Percentiles rank a stretch among this genome's conserved stretches.
phyloP scores from a whole-genome alignment of 2,329 filamentous ascomycete genomes.

The Fusarium sp. region DNA sequence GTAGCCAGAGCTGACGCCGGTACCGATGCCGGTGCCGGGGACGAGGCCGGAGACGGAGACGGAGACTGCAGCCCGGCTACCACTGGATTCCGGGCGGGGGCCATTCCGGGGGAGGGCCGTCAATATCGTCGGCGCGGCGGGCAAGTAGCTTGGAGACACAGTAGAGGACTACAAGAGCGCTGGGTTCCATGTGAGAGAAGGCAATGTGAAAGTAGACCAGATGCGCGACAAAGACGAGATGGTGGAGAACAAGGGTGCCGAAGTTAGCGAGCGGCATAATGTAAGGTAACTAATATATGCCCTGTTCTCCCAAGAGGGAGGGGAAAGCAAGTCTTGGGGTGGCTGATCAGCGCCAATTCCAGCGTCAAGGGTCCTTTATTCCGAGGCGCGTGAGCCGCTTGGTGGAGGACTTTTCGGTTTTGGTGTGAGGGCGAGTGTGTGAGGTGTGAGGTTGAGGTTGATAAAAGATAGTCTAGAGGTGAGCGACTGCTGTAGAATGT shows the following conservation, averaged over 20 bases:
- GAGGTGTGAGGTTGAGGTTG: slow-evolving; percentile 18
- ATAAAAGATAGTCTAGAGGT: slow-evolving; percentile 4
- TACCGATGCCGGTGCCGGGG: neutral
- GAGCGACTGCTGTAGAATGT: neutral
- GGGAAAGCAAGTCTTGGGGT: slow-evolving; percentile 8
- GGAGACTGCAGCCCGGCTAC: slow-evolving; percentile 40
- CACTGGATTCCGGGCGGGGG: slow-evolving; percentile 51
- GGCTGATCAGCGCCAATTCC: slow-evolving; percentile 21
- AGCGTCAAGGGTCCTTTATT: slow-evolving; percentile 9
- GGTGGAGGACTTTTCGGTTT: slow-evolving; percentile 18
- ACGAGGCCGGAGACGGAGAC: neutral
- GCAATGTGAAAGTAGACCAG: slow-evolving; percentile 67
- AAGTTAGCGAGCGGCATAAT: slow-evolving; percentile 66
- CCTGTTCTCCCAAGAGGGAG: slow-evolving; percentile 10
- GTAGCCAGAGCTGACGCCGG: slow-evolving; percentile 17
- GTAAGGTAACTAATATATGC: slow-evolving; percentile 1
- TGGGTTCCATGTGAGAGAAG: slow-evolving; percentile 63
- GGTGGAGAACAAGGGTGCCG: slow-evolving; percentile 64
- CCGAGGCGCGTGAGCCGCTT: slow-evolving; percentile 34
- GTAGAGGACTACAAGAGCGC: slow-evolving; percentile 62
- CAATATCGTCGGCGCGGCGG: slow-evolving; percentile 62
- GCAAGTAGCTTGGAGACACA: slow-evolving; percentile 63
- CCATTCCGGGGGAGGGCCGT: slow-evolving; percentile 56
- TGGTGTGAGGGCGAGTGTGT: slow-evolving; percentile 9
- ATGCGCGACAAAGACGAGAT: slow-evolving; percentile 67